Percentiles rank a stretch among this genome's conserved stretches.
phyloP scores from a whole-genome alignment of 768 basidiomycete species.

The Mycena capillaripes region DNA sequence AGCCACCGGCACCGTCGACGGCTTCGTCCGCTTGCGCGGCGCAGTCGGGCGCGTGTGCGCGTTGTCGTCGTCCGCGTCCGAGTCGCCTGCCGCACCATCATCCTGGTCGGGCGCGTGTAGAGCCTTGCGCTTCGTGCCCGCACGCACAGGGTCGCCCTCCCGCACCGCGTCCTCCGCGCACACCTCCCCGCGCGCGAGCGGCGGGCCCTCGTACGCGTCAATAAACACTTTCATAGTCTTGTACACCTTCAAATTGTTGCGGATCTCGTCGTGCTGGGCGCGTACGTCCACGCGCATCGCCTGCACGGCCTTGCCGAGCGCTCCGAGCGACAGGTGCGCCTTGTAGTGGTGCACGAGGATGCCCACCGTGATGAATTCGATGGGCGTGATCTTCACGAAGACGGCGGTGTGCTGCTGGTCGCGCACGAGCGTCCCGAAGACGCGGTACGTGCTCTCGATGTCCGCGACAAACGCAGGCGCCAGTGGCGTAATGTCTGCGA shows the following conservation, averaged over 20 bases:
- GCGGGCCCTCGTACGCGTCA: slow-evolving; percentile 23
- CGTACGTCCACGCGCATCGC: slow-evolving; percentile 72
- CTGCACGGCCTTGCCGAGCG: slow-evolving; percentile 60
- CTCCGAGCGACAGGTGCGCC: slow-evolving; percentile 49
- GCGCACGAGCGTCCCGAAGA: slow-evolving; percentile 61
- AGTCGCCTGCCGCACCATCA: slow-evolving; percentile 26
- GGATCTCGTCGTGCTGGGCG: slow-evolving; percentile 69
- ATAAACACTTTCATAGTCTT: slow-evolving; percentile 71
- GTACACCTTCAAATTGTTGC: slow-evolving; percentile 72
- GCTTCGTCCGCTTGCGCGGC: slow-evolving; percentile 24
- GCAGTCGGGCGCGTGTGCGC: slow-evolving; percentile 17
- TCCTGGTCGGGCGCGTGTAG: slow-evolving; percentile 14
- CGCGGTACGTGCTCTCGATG: slow-evolving; percentile 58
- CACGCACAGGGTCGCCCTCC: neutral
- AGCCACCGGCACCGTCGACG: neutral
- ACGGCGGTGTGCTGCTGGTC: slow-evolving; percentile 49
- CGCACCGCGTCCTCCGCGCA: slow-evolving; percentile 41
- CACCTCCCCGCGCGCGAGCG: slow-evolving; percentile 1
- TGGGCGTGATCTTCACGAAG: slow-evolving; percentile 73
- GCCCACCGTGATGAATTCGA: slow-evolving; percentile 74
- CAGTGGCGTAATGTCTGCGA: slow-evolving; percentile 52
- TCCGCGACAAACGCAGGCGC: slow-evolving; percentile 44
- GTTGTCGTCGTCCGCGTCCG: slow-evolving; percentile 37
- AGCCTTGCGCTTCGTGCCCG: slow-evolving; percentile 38
- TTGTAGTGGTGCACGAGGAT: slow-evolving; percentile 68